These are phyloP conservation scores for Blastomyces silverae DNA, from an alignment of 2,329 filamentous ascomycete species.

Conservation along the genomic window DNA sequence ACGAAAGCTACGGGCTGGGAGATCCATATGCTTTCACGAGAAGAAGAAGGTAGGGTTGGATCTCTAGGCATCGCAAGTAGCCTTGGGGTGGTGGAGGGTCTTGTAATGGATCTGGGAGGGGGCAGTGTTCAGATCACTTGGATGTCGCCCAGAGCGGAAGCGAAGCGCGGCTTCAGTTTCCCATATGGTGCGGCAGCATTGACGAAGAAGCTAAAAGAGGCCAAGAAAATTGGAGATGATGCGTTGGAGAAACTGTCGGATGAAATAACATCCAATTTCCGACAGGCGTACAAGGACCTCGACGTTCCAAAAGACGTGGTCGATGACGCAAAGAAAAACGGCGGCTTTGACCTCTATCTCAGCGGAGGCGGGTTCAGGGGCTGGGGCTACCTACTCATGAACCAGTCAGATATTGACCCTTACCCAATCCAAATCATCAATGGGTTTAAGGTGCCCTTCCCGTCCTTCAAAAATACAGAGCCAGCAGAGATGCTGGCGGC, in stretches of 20 bases:
- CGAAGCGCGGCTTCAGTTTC: slow-evolving; percentile 55
- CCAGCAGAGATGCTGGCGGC: slow-evolving; percentile 40
- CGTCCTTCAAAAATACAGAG: slow-evolving; percentile 53
- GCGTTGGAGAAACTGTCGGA: slow-evolving; percentile 46
- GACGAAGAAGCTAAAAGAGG: slow-evolving; percentile 48
- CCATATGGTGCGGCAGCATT: slow-evolving; percentile 65
- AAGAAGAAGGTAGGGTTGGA: slow-evolving; percentile 75
- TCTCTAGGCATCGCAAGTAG: slow-evolving; percentile 76
- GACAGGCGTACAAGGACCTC: slow-evolving; percentile 53
- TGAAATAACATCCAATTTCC: slow-evolving; percentile 54
- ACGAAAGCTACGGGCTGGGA: slow-evolving; percentile 56
- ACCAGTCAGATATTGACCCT: slow-evolving; percentile 61
- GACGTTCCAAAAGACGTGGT: slow-evolving; percentile 50
- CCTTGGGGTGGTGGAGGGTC: slow-evolving; percentile 60
- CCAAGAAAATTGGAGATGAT: slow-evolving; percentile 39
- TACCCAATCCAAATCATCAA: slow-evolving; percentile 82
- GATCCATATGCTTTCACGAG: slow-evolving; percentile 66
- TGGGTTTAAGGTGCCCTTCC: slow-evolving; percentile 57
- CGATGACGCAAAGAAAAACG: slow-evolving; percentile 38
- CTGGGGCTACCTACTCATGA: slow-evolving; percentile 85
- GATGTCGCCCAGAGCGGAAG: slow-evolving; percentile 51
- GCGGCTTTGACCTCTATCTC: slow-evolving; percentile 66
- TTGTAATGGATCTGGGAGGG: slow-evolving; percentile 83
- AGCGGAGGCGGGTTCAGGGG: slow-evolving; percentile 86
- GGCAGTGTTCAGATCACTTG: slow-evolving; percentile 65